Evolutionary conservation across 1,284 basidiomycete genomes (phyloP).

Genomic region (Cystobasidium slooffiae): DNA sequence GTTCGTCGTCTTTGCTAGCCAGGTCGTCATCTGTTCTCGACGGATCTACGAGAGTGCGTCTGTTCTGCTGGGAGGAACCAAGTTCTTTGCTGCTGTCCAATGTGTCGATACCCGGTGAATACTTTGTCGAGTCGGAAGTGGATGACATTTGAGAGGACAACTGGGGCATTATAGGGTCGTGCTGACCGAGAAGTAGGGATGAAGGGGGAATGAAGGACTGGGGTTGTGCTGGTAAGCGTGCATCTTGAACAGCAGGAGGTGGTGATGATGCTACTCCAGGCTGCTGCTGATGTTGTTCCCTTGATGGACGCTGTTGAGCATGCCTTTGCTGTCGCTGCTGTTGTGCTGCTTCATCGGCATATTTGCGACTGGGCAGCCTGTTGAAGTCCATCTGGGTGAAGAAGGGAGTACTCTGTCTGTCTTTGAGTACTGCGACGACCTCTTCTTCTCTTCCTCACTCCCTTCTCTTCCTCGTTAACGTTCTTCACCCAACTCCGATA

Average conservation of each 20-base stretch:
- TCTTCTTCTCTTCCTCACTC: background rate
- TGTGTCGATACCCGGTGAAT: constrained; percentile 28
- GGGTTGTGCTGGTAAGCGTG: background rate
- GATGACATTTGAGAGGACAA: constrained; percentile 3
- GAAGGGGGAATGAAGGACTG: constrained; percentile 23
- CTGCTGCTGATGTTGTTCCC: constrained; percentile 13
- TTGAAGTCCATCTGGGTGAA: constrained; percentile 16
- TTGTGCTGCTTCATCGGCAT: constrained; percentile 25
- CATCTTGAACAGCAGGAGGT: background rate
- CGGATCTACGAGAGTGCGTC: background rate
- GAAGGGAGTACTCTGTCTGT: background rate
- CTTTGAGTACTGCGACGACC: background rate
- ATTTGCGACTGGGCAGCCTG: constrained; percentile 28
- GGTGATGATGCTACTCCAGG: no score
- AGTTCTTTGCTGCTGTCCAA: background rate
- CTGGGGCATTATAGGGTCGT: constrained; percentile 9
- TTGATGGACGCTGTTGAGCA: background rate
- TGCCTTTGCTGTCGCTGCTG: constrained; percentile 3
- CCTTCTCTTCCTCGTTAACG: no score
- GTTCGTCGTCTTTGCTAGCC: background rate
- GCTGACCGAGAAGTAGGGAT: constrained; percentile 3
- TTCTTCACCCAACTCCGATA: no score
- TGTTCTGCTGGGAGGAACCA: background rate
- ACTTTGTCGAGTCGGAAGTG: constrained; percentile 30
- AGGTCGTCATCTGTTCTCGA: constrained; percentile 3